Percentiles rank a stretch among this genome's conserved stretches.
phyloP scores from a whole-genome alignment of 441 rosid species.

The Populus hybrid region DNA sequence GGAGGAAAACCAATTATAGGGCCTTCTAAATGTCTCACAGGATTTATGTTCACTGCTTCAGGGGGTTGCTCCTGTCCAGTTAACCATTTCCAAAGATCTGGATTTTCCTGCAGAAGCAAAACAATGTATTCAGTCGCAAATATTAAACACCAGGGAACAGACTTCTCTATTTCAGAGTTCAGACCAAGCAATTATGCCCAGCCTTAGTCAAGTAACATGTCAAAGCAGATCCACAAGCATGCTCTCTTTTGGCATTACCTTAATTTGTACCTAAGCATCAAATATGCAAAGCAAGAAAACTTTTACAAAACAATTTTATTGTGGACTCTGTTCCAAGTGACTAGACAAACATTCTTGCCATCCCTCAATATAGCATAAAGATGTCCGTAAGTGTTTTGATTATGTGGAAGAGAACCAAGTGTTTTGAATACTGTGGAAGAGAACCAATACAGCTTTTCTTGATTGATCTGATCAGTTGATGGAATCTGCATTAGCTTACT shows the following conservation, averaged over 20 bases:
- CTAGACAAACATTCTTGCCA: background rate
- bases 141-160: background rate
- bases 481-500: background rate
- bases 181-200: background rate
- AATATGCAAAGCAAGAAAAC: background rate
- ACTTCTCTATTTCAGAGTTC: background rate
- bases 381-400: background rate
- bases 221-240: background rate
- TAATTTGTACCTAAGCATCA: background rate
- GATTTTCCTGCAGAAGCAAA: constrained; percentile 65
- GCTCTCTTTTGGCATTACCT: background rate
- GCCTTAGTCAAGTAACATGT: background rate
- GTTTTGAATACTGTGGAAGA: background rate
- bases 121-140: background rate
- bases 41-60: constrained; percentile 58
- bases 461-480: background rate
- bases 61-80: constrained; percentile 87
- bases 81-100: constrained; percentile 95
- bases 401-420: background rate
- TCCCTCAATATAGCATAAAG: background rate
- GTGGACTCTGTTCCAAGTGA: background rate
- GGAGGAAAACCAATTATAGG: constrained; percentile 4
- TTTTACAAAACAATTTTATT: background rate
- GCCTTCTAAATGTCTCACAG: constrained; percentile 39
- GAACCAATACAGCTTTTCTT: background rate